phyloP scores from a whole-genome alignment of 1,284 basidiomycete genomes.

The Porogramme epimiltina region DNA sequence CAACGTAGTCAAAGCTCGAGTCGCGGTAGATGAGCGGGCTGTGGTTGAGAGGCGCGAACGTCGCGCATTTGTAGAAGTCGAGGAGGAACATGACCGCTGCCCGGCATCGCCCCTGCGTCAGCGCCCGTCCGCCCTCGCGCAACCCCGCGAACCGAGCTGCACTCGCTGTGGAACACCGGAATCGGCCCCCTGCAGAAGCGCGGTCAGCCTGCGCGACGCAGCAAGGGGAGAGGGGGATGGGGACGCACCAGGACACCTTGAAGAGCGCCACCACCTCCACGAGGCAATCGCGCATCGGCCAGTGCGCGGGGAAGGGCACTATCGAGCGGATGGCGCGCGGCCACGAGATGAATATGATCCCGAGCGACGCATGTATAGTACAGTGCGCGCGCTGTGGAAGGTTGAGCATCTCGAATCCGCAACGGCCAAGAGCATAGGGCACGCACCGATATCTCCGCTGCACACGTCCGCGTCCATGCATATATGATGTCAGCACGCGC shows the following conservation, averaged over 20 bases:
- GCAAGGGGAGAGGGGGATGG: not conserved
- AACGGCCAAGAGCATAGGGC: too few species aligned
- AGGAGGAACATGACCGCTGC: constrained; percentile 18
- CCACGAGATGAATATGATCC: not conserved
- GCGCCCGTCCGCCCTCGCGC: too few species aligned
- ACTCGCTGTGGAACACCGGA: constrained; percentile 15
- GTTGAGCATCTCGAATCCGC: too few species aligned
- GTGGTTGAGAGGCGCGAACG: constrained; percentile 13
- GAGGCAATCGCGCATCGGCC: constrained; percentile 12
- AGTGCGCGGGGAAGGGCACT: constrained; percentile 3
- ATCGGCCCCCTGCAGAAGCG: constrained; percentile 11
- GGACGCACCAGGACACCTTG: constrained; percentile 16
- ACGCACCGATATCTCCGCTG: constrained; percentile 7
- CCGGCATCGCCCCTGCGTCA: not conserved
- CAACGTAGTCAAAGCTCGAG: constrained; percentile 13
- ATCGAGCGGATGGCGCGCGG: not conserved
- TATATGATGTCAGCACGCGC: not conserved
- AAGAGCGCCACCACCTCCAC: not conserved
- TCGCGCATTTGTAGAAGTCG: constrained; percentile 17
- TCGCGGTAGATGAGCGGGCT: constrained; percentile 19
- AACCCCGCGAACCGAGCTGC: not conserved
- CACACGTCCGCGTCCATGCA: not conserved
- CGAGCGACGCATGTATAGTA: too few species aligned
- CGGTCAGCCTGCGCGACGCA: not conserved
- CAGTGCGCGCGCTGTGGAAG: too few species aligned